phyloP scores from a whole-genome alignment of 2,329 filamentous ascomycete genomes.

The Cladosporium sp. region DNA sequence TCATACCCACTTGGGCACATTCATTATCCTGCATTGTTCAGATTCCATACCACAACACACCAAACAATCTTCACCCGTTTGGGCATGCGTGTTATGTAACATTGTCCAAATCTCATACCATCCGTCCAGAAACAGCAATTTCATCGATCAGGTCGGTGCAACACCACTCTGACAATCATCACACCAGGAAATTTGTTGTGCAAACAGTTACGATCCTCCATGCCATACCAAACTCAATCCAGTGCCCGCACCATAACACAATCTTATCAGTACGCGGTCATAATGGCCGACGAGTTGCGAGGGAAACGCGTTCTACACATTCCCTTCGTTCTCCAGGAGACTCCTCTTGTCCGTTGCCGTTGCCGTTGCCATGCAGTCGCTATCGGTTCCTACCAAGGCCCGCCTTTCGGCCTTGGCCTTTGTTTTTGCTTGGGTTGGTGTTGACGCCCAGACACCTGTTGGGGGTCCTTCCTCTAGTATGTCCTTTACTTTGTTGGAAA shows the following conservation, averaged over 20 bases:
- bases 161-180: background rate
- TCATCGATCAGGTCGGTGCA: background rate
- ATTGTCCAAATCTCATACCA: background rate
- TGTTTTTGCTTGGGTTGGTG: background rate
- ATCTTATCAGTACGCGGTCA: conserved; percentile 26
- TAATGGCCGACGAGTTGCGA: conserved; percentile 29
- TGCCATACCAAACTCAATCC: conserved; percentile 24
- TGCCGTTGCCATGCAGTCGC: conserved; percentile 9
- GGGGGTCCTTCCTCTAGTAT: background rate
- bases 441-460: background rate
- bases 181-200: conserved; percentile 8
- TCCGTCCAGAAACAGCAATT: background rate
- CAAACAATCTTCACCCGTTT: background rate
- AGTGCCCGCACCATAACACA: conserved; percentile 21
- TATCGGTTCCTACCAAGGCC: background rate
- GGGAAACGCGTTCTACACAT: conserved; percentile 25
- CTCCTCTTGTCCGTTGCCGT: background rate
- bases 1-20: background rate
- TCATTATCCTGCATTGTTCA: background rate
- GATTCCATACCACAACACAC: background rate
- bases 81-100: background rate
- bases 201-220: conserved; percentile 11
- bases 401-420: background rate
- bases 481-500: background rate
- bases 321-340: conserved; percentile 16